Base-by-base conservation (phyloP, 2,329 filamentous ascomycete species). In the Paecilomyces variotii region DNA sequence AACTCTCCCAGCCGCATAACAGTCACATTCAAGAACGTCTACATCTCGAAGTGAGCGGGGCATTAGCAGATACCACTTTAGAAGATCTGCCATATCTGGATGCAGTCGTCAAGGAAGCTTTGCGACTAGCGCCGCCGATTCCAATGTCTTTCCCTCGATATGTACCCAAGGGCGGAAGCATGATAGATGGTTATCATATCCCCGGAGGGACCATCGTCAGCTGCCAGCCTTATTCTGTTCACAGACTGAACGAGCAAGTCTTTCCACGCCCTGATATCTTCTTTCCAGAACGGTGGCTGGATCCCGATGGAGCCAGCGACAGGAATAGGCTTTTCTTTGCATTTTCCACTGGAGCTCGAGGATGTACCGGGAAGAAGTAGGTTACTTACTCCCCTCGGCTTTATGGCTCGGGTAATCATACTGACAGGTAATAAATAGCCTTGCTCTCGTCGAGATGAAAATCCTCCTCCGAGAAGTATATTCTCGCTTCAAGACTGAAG, bases 361-460 rank as follows among this genome's bases (percentile, higher is more conserved):
- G 85, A 0, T 89, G 87, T 61, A 70, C 62, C 0, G 68, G 68
- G 9, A 64, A 63, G 54, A 80, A 88, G 86, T 88, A 74, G 74
- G 85, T 82, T 54, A n/a, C 45, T 0, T 7, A n/a, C 45, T 0
- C 6, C 30, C 54, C 53, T 34, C 26, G 27, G n/a, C 14, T 45
- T 3, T 14, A 19, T 19, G 14, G 1, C 14, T 9, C 35, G 7
- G 2, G 5, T 19, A 45, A 45, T 45, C 19, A 45, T 45, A 2
- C 39, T 45, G n/a, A 45, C 39, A 45, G 6, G 2, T 4, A 34
- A 53, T 59, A 83, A 34, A 53, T 59, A 83, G 80, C 63, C 78
- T 89, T 58, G 86, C 86, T 0, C 74, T 87, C 54, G 80, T 81
- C 11, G 86, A 88, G 70, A 88, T 89, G 86, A 88, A 87, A 71